Evolutionary conservation across 2,329 filamentous ascomycete genomes (phyloP).

Genomic region (Alternaria brassicae): DNA sequence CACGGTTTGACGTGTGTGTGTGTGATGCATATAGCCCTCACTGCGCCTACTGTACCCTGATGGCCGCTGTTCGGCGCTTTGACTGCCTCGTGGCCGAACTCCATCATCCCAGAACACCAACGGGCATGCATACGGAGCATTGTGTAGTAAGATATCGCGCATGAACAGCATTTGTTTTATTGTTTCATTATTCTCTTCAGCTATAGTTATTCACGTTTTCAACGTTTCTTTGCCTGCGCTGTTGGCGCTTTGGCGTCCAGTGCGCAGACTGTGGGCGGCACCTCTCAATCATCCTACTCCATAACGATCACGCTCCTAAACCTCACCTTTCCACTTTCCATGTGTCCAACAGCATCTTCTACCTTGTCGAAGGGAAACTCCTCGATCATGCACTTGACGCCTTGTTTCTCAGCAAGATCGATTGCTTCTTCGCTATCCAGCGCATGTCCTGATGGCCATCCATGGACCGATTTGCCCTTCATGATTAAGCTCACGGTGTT

Average conservation of each 20-base stretch:
- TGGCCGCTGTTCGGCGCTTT: not conserved
- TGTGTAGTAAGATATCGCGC: not conserved
- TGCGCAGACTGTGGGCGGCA: not conserved
- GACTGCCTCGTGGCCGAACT: not conserved
- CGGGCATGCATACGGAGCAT: not conserved
- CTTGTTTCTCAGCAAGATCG: slow-evolving; percentile 56
- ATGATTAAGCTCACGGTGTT: slow-evolving; percentile 55
- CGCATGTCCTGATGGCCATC: slow-evolving; percentile 62
- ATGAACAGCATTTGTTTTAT: slow-evolving; percentile 18
- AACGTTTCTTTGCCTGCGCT: not conserved
- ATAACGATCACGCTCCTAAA: slow-evolving; percentile 62
- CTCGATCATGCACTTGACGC: slow-evolving; percentile 61
- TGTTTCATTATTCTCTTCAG: slow-evolving; percentile 9
- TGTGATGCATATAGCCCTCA: not conserved
- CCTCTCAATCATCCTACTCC: slow-evolving; percentile 36
- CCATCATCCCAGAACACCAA: slow-evolving; percentile 5
- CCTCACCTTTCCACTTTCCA: slow-evolving; percentile 58
- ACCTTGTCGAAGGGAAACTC: slow-evolving; percentile 61
- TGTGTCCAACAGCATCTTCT: slow-evolving; percentile 59
- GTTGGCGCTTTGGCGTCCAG: not conserved
- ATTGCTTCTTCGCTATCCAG: slow-evolving; percentile 62
- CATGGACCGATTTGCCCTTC: slow-evolving; percentile 58
- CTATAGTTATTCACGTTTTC: slow-evolving; percentile 3
- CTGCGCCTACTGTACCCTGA: slow-evolving; percentile 12
- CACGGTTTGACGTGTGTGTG: not conserved